phyloP scores from a whole-genome alignment of 257 asterid species.

The Scutellaria minor region DNA sequence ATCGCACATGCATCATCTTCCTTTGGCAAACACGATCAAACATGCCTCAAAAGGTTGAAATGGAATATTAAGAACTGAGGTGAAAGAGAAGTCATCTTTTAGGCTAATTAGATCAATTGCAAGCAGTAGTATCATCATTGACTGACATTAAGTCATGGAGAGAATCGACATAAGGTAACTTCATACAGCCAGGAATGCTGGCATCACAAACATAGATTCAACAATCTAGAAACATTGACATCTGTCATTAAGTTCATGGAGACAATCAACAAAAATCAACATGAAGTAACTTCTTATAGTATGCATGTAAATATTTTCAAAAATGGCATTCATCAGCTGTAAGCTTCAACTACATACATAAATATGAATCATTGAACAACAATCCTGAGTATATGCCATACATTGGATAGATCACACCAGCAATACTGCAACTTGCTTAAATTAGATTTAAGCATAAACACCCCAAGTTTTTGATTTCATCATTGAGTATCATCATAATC shows the following conservation, averaged over 20 bases:
- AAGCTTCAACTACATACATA: background rate
- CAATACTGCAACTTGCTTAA: constrained; percentile 5
- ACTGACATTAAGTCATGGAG: background rate
- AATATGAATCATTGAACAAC: too few relatives aligned
- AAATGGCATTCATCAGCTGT: background rate
- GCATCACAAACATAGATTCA: too few relatives aligned
- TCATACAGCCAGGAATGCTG: too few relatives aligned
- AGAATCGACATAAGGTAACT: background rate
- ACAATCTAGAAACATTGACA: too few relatives aligned
- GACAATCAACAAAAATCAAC: background rate
- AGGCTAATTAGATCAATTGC: constrained; percentile 10
- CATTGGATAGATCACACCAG: background rate
- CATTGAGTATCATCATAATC: background rate
- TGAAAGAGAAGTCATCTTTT: background rate
- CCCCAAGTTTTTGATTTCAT: constrained; percentile 3
- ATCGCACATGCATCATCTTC: background rate
- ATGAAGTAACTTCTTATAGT: background rate
- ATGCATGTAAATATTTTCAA: background rate
- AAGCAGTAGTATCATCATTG: constrained; percentile 8
- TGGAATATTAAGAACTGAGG: background rate
- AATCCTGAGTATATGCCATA: background rate
- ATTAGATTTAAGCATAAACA: background rate
- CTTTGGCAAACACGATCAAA: background rate
- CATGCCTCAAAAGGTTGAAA: background rate
- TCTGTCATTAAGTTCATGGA: background rate